Conservation (phyloP, 805 yeast genomes). For the Metschnikowia similis region DNA sequence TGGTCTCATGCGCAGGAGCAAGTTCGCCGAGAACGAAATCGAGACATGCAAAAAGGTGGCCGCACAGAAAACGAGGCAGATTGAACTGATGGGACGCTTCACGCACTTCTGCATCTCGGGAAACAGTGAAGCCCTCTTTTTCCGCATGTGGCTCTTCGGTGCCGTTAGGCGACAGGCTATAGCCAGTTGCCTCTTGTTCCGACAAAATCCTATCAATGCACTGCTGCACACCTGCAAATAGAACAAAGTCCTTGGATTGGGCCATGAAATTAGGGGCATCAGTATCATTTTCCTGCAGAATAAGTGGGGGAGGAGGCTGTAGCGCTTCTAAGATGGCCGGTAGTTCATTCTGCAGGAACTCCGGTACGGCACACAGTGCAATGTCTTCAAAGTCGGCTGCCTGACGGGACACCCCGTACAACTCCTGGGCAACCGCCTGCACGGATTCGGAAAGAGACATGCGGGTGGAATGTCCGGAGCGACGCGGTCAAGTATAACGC, state of each 20-base stretch:
- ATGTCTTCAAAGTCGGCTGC: background rate
- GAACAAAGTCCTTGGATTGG: background rate
- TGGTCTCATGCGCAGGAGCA: background rate
- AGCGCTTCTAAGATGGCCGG: background rate
- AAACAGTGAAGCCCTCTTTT: background rate
- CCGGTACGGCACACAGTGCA: background rate
- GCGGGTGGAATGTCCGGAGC: too few species aligned
- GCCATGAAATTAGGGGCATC: background rate
- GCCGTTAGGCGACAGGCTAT: background rate
- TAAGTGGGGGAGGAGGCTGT: background rate
- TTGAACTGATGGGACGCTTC: background rate
- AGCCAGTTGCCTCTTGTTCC: background rate
- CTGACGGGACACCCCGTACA: background rate
- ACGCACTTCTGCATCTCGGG: background rate
- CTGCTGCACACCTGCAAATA: background rate
- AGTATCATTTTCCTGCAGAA: background rate
- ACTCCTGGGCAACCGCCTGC: background rate
- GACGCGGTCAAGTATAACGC: background rate
- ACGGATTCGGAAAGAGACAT: background rate
- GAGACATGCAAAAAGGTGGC: background rate
- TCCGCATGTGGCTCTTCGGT: background rate
- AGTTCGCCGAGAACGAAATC: background rate
- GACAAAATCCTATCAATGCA: background rate
- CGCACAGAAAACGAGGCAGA: background rate
- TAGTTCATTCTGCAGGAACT: background rate